A percentile compares a stretch with the other conserved stretches of the same genome.
These are phyloP conservation scores for Ustilago trichophora DNA, from an alignment of 1,284 basidiomycete species.

Conservation along the genomic window DNA sequence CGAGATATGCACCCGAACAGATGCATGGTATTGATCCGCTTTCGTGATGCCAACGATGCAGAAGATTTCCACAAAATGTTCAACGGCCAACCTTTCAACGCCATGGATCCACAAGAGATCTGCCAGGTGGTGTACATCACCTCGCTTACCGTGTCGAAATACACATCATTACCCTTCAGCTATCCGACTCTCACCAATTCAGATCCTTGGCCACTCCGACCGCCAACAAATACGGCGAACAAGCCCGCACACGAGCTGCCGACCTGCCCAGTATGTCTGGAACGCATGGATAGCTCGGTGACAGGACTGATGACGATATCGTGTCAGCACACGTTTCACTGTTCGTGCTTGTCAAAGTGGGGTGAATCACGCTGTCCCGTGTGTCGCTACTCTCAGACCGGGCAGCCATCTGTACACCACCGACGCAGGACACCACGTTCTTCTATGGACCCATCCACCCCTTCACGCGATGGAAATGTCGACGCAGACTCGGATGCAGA, in stretches of 20 bases:
- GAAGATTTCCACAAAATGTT: constrained; percentile 87
- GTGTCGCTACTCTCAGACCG: constrained; percentile 87
- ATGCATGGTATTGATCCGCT: constrained; percentile 88
- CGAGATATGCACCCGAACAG: constrained; percentile 73
- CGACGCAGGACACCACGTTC: constrained; percentile 15
- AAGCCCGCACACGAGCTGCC: constrained; percentile 75
- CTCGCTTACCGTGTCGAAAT: constrained; percentile 52
- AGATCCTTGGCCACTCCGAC: constrained; percentile 75
- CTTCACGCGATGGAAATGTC: not conserved
- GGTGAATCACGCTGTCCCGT: constrained; percentile 80
- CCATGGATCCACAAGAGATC: constrained; percentile 52
- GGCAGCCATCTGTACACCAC: constrained; percentile 68
- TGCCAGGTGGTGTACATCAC: constrained; percentile 65
- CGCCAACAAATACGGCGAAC: constrained; percentile 59
- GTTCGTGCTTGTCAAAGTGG: constrained; percentile 57
- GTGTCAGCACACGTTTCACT: constrained; percentile 64
- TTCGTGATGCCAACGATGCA: constrained; percentile 78
- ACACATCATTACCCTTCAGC: constrained; percentile 43
- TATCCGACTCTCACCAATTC: constrained; percentile 74
- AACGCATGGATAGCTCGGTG: constrained; percentile 91
- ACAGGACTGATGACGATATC: constrained; percentile 62
- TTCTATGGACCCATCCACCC: constrained; percentile 31
- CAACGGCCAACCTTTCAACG: constrained; percentile 74
- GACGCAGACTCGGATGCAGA: constrained; percentile 60
- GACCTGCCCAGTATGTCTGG: constrained; percentile 95